These are phyloP conservation scores for Cantharellus cinnabarinus DNA, from an alignment of 768 basidiomycete species.

Conservation along the genomic window DNA sequence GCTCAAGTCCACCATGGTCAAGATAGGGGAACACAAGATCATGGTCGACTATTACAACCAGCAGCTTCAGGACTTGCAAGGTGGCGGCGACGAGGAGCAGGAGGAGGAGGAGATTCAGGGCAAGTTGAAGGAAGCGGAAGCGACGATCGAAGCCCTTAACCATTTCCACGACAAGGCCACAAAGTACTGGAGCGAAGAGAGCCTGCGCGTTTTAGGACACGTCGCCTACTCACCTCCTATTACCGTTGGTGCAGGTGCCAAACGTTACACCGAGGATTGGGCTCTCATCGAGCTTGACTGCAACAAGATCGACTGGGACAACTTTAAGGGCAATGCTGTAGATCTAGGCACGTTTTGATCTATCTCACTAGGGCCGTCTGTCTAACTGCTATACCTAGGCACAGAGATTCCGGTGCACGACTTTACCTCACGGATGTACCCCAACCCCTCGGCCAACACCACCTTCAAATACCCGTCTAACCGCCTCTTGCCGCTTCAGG, in stretches of 20 bases:
- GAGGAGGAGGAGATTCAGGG: neutral
- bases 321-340: neutral
- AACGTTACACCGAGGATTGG: neutral
- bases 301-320: neutral
- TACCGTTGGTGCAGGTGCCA: neutral
- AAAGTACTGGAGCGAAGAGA: neutral
- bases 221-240: neutral
- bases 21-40: slow-evolving; percentile 2
- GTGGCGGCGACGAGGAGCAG: neutral
- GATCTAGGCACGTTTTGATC: neutral
- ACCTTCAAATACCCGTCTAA: slow-evolving; percentile 16
- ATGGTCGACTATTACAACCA: slow-evolving; percentile 1
- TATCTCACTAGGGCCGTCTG: neutral
- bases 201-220: neutral
- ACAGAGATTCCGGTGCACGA: slow-evolving; percentile 8
- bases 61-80: neutral
- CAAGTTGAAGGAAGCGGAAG: neutral
- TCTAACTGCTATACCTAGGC: slow-evolving; percentile 1
- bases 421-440: slow-evolving; percentile 14
- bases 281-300: neutral
- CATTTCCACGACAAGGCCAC: neutral
- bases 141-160: neutral
- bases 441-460: slow-evolving; percentile 10
- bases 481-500: slow-evolving; percentile 16
- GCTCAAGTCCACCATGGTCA: slow-evolving; percentile 7